Conservation (phyloP, 208 protist genomes). For the Blechomonas ayalai region DNA sequence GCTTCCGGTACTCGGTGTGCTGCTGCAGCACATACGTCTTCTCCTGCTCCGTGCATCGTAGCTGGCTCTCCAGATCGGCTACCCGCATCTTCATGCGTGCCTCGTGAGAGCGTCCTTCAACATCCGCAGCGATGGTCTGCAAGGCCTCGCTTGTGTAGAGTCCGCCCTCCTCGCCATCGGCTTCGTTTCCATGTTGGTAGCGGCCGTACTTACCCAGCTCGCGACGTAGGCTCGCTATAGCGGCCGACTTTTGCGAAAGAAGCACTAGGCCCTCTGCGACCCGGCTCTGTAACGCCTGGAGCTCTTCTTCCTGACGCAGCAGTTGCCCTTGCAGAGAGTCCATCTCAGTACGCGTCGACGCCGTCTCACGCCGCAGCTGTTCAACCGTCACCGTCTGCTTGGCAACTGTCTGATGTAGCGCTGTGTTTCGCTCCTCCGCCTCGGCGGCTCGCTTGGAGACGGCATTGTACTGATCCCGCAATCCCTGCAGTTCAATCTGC, state of each 20-base stretch:
- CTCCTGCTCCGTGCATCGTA: constrained; percentile 38
- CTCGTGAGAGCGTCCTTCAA: constrained; percentile 63
- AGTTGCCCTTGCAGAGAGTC: constrained; percentile 50
- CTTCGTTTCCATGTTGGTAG: constrained; percentile 3
- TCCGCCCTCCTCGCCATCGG: constrained; percentile 1
- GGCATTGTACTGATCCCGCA: constrained; percentile 39
- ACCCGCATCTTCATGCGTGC: constrained; percentile 61
- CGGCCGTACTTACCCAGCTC: constrained; percentile 49
- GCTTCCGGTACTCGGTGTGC: constrained; percentile 66
- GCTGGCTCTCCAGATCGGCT: constrained; percentile 46
- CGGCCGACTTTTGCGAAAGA: constrained; percentile 73
- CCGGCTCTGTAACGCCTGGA: constrained; percentile 51
- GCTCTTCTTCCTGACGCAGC: constrained; percentile 48
- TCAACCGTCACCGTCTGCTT: constrained; percentile 64
- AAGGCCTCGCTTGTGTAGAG: constrained; percentile 57
- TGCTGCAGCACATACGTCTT: constrained; percentile 57
- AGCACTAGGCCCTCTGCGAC: constrained; percentile 63
- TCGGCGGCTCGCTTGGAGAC: constrained; percentile 40
- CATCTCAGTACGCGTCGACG: constrained; percentile 37
- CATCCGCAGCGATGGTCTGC: constrained; percentile 51
- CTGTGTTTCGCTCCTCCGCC: constrained; percentile 53
- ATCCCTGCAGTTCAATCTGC: constrained; percentile 29
- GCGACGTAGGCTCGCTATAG: constrained; percentile 55
- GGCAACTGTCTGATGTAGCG: constrained; percentile 56
- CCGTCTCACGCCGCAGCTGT: constrained; percentile 56